Percentiles rank a stretch among this genome's conserved stretches.
phyloP scores from a whole-genome alignment of 1,139 yeast species.

The Pneumocystis jirovecii region DNA sequence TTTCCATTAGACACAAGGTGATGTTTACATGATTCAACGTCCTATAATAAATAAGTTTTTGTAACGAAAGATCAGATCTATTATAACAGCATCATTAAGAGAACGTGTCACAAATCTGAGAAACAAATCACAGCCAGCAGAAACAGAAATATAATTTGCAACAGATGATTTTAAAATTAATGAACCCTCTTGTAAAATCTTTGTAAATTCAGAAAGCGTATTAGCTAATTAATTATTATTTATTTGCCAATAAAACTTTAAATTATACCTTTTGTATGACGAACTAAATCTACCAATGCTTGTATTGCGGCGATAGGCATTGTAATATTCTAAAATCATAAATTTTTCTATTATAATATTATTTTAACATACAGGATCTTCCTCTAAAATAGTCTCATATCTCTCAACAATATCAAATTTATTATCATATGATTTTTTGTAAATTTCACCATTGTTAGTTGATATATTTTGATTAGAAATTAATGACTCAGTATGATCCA shows the following conservation, averaged over 20 bases:
- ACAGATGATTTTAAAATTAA: conserved; percentile 60
- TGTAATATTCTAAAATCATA: conserved; percentile 48
- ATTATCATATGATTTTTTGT: background rate
- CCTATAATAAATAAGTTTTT: conserved; percentile 22
- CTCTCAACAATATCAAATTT: conserved; percentile 11
- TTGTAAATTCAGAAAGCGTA: conserved; percentile 85
- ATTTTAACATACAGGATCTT: conserved; percentile 8
- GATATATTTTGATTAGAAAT: background rate
- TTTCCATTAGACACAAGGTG: conserved; percentile 90
- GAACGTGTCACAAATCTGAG: conserved; percentile 84
- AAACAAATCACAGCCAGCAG: conserved; percentile 96
- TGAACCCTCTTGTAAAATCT: conserved; percentile 61
- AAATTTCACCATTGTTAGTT: background rate
- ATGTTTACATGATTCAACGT: conserved; percentile 88
- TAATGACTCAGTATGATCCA: background rate
- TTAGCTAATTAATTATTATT: conserved; percentile 29
- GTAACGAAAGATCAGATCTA: background rate
- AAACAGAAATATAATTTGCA: conserved; percentile 76
- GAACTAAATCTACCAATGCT: conserved; percentile 68
- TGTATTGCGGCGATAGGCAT: conserved; percentile 99
- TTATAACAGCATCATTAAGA: conserved; percentile 47
- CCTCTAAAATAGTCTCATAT: conserved; percentile 7
- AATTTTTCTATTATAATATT: background rate
- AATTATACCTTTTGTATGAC: conserved; percentile 48
- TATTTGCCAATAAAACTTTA: background rate